Percentiles rank a stretch among this genome's conserved stretches.
phyloP scores from a whole-genome alignment of 331 rosid genomes.

The Telfairia occidentalis region DNA sequence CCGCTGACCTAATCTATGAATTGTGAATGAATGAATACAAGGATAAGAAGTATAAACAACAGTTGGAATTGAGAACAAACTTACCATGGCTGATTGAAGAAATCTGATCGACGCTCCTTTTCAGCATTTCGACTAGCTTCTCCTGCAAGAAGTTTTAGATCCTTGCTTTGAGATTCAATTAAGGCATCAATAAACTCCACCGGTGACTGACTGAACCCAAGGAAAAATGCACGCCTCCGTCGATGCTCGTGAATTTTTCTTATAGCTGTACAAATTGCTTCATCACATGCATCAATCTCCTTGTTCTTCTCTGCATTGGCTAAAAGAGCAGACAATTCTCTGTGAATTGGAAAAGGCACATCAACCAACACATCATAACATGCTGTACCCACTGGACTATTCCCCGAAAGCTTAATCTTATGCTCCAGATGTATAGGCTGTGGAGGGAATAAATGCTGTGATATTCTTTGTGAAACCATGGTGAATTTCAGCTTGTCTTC shows the following conservation, averaged over 20 bases:
- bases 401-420: conserved; percentile 82
- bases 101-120: conserved; percentile 80
- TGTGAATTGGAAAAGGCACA: conserved; percentile 86
- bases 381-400: conserved; percentile 78
- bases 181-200: conserved; percentile 84
- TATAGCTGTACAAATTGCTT: conserved; percentile 74
- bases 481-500: conserved; percentile 91
- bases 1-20: background rate
- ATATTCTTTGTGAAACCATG: conserved; percentile 79
- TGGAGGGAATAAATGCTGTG: conserved; percentile 80
- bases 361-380: conserved; percentile 94
- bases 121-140: conserved; percentile 84
- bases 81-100: conserved; percentile 96
- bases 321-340: conserved; percentile 72
- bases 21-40: background rate
- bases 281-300: conserved; percentile 87
- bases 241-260: conserved; percentile 96
- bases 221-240: conserved; percentile 82
- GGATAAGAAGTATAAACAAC: background rate
- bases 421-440: conserved; percentile 90
- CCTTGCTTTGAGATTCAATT: conserved; percentile 92
- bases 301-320: conserved; percentile 93
- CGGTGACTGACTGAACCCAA: conserved; percentile 97
- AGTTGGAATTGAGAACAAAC: conserved; percentile 7
- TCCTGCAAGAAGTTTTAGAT: conserved; percentile 77